These are phyloP conservation scores for Eustoma russellianum DNA, from an alignment of 257 asterid species.

Conservation along the genomic window DNA sequence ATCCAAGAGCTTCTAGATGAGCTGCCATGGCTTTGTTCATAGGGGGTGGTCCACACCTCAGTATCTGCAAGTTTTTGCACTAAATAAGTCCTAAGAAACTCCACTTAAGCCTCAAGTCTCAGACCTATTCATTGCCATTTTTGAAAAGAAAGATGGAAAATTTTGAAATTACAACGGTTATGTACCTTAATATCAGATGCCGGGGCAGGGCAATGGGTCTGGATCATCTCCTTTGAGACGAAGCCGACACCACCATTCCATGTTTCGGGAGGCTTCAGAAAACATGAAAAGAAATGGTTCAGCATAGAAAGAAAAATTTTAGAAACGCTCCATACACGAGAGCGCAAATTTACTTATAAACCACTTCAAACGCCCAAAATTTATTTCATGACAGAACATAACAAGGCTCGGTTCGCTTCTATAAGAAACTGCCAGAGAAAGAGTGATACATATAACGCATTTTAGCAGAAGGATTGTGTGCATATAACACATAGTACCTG, in stretches of 20 bases:
- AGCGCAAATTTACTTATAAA: too few species aligned
- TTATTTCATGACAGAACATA: too few species aligned
- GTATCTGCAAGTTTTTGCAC: constrained; percentile 36
- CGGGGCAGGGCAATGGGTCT: constrained; percentile 77
- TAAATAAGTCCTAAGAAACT: constrained; percentile 6
- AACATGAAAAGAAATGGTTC: neutral
- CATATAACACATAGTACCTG: too few species aligned
- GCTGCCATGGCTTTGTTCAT: constrained; percentile 98
- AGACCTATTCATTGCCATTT: neutral
- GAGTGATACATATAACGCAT: too few species aligned
- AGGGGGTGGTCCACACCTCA: constrained; percentile 97
- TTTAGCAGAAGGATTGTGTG: too few species aligned
- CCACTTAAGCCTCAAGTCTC: neutral
- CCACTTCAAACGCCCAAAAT: too few species aligned
- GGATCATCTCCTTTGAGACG: constrained; percentile 85
- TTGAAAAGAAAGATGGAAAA: neutral
- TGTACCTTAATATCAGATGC: constrained; percentile 77
- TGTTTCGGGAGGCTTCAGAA: constrained; percentile 71
- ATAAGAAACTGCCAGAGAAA: too few species aligned
- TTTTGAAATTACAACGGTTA: neutral
- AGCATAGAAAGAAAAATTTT: too few species aligned
- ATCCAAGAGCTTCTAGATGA: constrained; percentile 78
- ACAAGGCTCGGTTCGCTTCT: too few species aligned
- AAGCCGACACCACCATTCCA: constrained; percentile 96
- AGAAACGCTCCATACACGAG: too few species aligned